These are phyloP conservation scores for Gastrodia elata DNA, from an alignment of 106 monocot genomes.

Conservation along the genomic window DNA sequence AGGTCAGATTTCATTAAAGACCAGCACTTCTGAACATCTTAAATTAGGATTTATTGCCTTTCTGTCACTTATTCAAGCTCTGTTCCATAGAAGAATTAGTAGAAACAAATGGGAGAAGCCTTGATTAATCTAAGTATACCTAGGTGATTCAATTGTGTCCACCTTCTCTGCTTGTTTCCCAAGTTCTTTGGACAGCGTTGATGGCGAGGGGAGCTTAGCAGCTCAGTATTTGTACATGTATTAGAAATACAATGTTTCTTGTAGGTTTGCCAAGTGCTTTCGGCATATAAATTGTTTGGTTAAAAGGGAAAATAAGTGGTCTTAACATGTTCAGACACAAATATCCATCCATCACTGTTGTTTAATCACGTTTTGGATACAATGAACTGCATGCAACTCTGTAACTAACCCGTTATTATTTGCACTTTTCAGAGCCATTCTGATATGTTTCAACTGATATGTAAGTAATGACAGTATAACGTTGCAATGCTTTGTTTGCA, in stretches of 20 bases:
- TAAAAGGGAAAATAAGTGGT: neutral
- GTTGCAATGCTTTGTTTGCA: neutral
- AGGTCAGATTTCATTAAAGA: constrained; percentile 50
- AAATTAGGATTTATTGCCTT: constrained; percentile 45
- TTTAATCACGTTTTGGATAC: neutral
- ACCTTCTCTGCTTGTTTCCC: neutral
- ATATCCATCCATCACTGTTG: neutral
- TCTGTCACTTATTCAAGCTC: constrained; percentile 31
- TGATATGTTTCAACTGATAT: neutral
- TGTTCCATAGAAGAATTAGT: constrained; percentile 34
- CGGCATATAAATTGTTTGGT: neutral
- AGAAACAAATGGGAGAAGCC: neutral
- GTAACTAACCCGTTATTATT: neutral
- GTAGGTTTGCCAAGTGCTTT: neutral
- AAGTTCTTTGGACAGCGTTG: neutral
- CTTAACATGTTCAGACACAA: neutral
- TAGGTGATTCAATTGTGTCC: neutral
- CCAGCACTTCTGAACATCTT: constrained; percentile 44
- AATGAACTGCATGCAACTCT: neutral
- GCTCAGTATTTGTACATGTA: neutral
- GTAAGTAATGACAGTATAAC: neutral
- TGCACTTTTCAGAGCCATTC: neutral
- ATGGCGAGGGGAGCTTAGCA: neutral
- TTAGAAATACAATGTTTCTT: neutral
- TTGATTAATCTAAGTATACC: neutral